These are phyloP conservation scores for Cyberlindnera galapagoensis DNA, from an alignment of 805 yeast genomes.

Conservation along the genomic window DNA sequence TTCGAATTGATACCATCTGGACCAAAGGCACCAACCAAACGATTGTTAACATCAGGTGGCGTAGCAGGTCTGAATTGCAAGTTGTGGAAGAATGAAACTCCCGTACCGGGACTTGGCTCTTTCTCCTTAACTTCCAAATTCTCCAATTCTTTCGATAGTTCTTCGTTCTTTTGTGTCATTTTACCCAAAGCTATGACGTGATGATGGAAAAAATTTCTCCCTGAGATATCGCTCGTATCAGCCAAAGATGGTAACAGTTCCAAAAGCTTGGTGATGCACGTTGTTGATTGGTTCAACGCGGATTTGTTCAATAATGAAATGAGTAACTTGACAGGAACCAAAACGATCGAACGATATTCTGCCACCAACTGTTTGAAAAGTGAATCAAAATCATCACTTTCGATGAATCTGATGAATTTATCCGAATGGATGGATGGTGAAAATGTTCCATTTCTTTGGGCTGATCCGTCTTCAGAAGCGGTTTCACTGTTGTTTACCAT, in stretches of 20 bases:
- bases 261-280: conserved; percentile 53
- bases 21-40: conserved; percentile 49
- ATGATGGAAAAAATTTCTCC: conserved; percentile 81
- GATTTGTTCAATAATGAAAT: conserved; percentile 62
- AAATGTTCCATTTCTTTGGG: conserved; percentile 3
- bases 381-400: conserved; percentile 37
- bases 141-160: conserved; percentile 3
- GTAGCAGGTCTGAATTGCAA: conserved; percentile 34
- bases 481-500: conserved; percentile 14
- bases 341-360: conserved; percentile 37
- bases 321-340: conserved; percentile 47
- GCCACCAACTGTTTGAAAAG: conserved; percentile 39
- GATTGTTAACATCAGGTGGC: conserved; percentile 42
- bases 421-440: conserved; percentile 18
- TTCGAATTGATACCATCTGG: conserved; percentile 57
- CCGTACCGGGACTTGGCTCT: conserved; percentile 1
- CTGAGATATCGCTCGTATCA: conserved; percentile 69
- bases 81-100: conserved; percentile 8
- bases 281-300: conserved; percentile 45
- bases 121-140: conserved; percentile 1
- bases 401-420: conserved; percentile 23
- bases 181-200: conserved; percentile 76
- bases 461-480: too few relatives aligned
- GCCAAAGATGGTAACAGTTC: conserved; percentile 43
- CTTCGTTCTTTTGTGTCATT: conserved; percentile 30